Conservation (phyloP, 164 flowering plant species). For the Liriodendron chinense region DNA sequence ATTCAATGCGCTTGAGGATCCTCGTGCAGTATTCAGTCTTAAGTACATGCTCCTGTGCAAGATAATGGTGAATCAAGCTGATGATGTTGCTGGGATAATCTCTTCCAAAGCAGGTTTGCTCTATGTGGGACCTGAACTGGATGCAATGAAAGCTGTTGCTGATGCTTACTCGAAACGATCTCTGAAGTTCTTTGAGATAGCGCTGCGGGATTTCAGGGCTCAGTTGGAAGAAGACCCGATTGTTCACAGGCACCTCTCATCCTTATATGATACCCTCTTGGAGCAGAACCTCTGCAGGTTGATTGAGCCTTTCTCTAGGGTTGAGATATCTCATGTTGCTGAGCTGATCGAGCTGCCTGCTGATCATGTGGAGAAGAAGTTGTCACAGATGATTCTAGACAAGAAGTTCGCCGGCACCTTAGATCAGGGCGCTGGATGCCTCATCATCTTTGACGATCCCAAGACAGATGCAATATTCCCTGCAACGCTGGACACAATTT, state of each 20-base stretch:
- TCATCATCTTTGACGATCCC: conserved; percentile 56
- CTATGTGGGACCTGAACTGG: conserved; percentile 60
- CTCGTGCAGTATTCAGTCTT: conserved; percentile 57
- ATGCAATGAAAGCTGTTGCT: conserved; percentile 75
- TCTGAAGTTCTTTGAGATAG: conserved; percentile 51
- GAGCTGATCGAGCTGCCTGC: conserved; percentile 57
- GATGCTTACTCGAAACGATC: conserved; percentile 64
- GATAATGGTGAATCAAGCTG: conserved; percentile 69
- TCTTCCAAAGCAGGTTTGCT: conserved; percentile 65
- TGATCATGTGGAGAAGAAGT: conserved; percentile 60
- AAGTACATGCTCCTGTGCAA: conserved; percentile 66
- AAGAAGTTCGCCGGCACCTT: conserved; percentile 64
- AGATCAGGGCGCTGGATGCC: conserved; percentile 71
- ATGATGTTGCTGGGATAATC: conserved; percentile 64
- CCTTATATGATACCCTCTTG: conserved; percentile 57
- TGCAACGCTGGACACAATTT: conserved; percentile 59
- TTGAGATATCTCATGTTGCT: conserved; percentile 58
- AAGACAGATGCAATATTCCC: conserved; percentile 59
- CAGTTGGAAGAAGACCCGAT: conserved; percentile 71
- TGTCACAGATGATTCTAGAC: conserved; percentile 69
- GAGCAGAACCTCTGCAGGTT: conserved; percentile 70
- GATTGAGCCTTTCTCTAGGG: conserved; percentile 68
- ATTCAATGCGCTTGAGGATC: conserved; percentile 68
- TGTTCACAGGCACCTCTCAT: conserved; percentile 69
- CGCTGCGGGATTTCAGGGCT: conserved; percentile 47